Evolutionary conservation across 164 flowering plant genomes (phyloP).

Genomic region (Tinospora cordifolia): DNA sequence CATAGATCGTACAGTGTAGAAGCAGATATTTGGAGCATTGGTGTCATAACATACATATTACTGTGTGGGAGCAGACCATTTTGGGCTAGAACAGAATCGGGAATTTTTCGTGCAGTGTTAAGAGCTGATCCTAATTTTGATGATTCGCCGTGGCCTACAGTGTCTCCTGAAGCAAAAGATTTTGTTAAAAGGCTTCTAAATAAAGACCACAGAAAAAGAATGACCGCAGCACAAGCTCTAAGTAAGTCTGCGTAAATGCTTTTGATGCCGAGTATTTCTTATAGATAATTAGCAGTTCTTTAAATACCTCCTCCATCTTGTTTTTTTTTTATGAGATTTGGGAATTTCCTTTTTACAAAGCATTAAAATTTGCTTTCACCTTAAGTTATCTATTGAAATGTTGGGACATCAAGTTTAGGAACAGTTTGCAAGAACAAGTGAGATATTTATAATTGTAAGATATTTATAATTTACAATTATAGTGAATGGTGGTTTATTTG

Average conservation of each 20-base stretch:
- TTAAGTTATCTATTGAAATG: neutral
- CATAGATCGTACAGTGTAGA: slow-evolving; percentile 90
- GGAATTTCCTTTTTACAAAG: neutral
- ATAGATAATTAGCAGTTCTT: neutral
- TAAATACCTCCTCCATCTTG: neutral
- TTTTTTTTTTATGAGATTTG: neutral
- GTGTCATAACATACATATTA: slow-evolving; percentile 84
- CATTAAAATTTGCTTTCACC: neutral
- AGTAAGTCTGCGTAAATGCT: slow-evolving; percentile 30
- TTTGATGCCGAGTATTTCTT: neutral
- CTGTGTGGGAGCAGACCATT: slow-evolving; percentile 98
- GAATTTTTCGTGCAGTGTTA: slow-evolving; percentile 89
- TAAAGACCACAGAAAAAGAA: slow-evolving; percentile 61
- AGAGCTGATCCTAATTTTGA: slow-evolving; percentile 96
- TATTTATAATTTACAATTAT: no score
- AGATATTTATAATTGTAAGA: no score
- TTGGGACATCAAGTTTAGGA: neutral
- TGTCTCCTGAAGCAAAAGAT: slow-evolving; percentile 53
- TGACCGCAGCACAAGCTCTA: slow-evolving; percentile 63
- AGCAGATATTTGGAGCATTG: slow-evolving; percentile 99
- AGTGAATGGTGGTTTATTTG: neutral
- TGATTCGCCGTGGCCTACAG: slow-evolving; percentile 62
- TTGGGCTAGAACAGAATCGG: slow-evolving; percentile 99
- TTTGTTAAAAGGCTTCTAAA: slow-evolving; percentile 52
- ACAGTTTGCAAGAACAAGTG: neutral